Conservation (phyloP, 2,329 filamentous ascomycete species). For the Incumbomyces delicatus region DNA sequence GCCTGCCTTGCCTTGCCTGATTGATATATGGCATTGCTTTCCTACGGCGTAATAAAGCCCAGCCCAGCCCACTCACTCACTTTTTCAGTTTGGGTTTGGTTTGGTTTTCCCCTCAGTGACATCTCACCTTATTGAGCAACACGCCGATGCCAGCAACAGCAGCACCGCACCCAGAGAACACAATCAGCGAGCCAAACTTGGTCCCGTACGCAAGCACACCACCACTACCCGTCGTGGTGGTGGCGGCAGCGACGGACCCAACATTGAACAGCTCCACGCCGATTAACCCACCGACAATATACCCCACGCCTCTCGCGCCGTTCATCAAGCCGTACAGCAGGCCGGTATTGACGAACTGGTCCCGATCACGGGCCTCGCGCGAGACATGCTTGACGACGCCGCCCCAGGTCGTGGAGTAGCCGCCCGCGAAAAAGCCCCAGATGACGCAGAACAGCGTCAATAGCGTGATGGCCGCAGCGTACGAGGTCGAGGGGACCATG, state of each 20-base stretch:
- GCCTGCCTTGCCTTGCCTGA: too few relatives aligned
- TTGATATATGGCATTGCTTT: too few relatives aligned
- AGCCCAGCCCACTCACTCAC: too few relatives aligned
- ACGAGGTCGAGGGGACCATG: slow-evolving; percentile 9
- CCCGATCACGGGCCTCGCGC: background rate
- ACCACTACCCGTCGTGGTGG: too few relatives aligned
- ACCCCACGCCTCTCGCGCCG: slow-evolving; percentile 26
- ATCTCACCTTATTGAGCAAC: too few relatives aligned
- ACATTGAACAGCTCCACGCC: slow-evolving; percentile 6
- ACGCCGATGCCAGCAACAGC: too few relatives aligned
- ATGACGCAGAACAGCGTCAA: slow-evolving; percentile 25
- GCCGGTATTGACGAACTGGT: slow-evolving; percentile 22
- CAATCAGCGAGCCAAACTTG: background rate
- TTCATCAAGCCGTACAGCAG: slow-evolving; percentile 27
- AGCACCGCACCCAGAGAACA: background rate
- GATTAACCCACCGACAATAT: slow-evolving; percentile 17
- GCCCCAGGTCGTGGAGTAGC: slow-evolving; percentile 20
- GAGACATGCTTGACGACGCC: slow-evolving; percentile 7
- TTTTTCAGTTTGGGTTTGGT: too few relatives aligned
- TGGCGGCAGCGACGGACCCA: too few relatives aligned
- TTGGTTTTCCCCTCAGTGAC: too few relatives aligned
- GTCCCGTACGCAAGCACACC: slow-evolving; percentile 1
- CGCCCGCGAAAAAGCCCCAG: slow-evolving; percentile 28
- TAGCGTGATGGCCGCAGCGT: background rate
- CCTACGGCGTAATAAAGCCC: too few relatives aligned